phyloP scores from a whole-genome alignment of 2,329 filamentous ascomycete genomes.

The Coniochaeta ligniaria region DNA sequence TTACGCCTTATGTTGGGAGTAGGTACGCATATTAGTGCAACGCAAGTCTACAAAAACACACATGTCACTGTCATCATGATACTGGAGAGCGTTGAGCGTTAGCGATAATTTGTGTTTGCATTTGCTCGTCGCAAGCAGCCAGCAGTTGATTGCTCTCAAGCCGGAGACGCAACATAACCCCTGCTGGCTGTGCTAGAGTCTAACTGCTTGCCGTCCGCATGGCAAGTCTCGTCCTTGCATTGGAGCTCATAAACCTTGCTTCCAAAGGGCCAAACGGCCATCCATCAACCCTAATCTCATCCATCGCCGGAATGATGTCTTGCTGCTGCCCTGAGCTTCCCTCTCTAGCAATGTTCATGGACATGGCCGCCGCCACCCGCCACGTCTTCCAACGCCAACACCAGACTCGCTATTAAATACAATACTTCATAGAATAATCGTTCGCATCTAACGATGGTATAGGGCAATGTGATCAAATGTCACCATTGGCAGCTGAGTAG shows the following conservation, averaged over 20 bases:
- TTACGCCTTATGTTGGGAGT: too few species aligned
- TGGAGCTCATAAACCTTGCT: background rate
- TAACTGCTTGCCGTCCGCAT: background rate
- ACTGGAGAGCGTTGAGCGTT: too few species aligned
- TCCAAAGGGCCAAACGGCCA: background rate
- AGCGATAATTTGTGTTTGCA: background rate
- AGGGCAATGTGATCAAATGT: background rate
- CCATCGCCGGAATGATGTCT: background rate
- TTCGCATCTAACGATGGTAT: background rate
- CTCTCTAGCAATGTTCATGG: background rate
- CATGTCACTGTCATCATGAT: too few species aligned
- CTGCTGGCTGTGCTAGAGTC: background rate
- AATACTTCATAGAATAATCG: background rate
- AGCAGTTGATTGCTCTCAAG: background rate
- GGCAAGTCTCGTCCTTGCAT: background rate
- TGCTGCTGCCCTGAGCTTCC: background rate
- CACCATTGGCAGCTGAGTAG: background rate
- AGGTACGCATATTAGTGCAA: too few species aligned
- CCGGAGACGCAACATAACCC: background rate
- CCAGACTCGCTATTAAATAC: constrained; percentile 1
- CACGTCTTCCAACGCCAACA: background rate
- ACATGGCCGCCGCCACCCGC: background rate
- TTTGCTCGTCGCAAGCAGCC: background rate
- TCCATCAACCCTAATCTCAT: background rate
- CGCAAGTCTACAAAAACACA: too few species aligned